These are phyloP conservation scores for Seiridium unicorne DNA, from an alignment of 2,329 filamentous ascomycete genomes.

Conservation along the genomic window DNA sequence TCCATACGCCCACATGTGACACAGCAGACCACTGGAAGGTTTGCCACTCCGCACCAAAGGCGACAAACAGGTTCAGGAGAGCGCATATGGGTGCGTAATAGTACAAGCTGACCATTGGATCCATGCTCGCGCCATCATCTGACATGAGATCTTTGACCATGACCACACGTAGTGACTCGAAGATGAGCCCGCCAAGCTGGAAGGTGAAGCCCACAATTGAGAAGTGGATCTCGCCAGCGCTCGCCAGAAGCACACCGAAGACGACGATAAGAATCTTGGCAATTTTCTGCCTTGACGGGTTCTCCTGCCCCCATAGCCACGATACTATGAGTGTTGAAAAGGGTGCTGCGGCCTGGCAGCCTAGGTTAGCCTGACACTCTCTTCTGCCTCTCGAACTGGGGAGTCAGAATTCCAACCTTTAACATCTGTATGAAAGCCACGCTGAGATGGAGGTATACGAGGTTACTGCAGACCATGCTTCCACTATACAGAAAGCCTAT, in stretches of 20 bases:
- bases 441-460: conserved; percentile 66
- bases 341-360: conserved; percentile 56
- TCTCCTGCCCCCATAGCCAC: conserved; percentile 56
- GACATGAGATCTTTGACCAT: conserved; percentile 84
- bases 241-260: conserved; percentile 50
- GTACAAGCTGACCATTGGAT: conserved; percentile 83
- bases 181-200: conserved; percentile 73
- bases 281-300: conserved; percentile 42
- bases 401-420: conserved; percentile 37
- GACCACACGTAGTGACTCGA: conserved; percentile 78
- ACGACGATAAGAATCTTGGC: conserved; percentile 52
- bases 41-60: conserved; percentile 14
- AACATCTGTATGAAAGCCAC: conserved; percentile 72
- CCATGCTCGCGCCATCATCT: conserved; percentile 76
- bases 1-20: conserved; percentile 67
- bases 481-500: conserved; percentile 66
- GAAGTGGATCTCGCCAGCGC: conserved; percentile 66
- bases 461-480: conserved; percentile 65
- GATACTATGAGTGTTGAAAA: conserved; percentile 65
- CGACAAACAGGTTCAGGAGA: conserved; percentile 71
- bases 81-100: conserved; percentile 87
- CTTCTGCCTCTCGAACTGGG: background rate
- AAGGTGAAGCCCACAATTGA: conserved; percentile 63
- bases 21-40: conserved; percentile 48
- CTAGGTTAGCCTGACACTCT: background rate